Evolutionary conservation across 768 basidiomycete genomes (phyloP).

Genomic region (Podaxis mareebaensis): DNA sequence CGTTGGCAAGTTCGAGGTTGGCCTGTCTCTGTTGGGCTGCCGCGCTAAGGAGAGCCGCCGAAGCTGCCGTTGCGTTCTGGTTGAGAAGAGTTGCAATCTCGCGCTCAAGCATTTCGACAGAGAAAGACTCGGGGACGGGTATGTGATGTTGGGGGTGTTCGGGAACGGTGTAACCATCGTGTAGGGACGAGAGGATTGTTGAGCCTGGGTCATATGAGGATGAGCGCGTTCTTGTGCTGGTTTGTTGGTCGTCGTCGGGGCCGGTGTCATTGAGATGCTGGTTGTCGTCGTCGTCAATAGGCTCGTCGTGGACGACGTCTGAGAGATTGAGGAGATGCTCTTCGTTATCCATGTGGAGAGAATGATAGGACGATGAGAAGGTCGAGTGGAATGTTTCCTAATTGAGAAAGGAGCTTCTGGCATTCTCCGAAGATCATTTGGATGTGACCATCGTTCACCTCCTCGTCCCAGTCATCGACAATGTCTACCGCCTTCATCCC

Average conservation of each 20-base stretch:
- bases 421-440: slow-evolving; percentile 5
- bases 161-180: slow-evolving; percentile 36
- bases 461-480: slow-evolving; percentile 16
- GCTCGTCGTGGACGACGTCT: slow-evolving; percentile 83
- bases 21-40: slow-evolving; percentile 70
- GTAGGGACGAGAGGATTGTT: slow-evolving; percentile 39
- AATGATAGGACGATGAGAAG: slow-evolving; percentile 14
- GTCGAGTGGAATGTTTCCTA: slow-evolving; percentile 15
- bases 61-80: slow-evolving; percentile 72
- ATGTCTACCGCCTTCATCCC: slow-evolving; percentile 37
- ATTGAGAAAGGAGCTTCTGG: slow-evolving; percentile 13
- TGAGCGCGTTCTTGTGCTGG: slow-evolving; percentile 26
- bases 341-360: slow-evolving; percentile 48
- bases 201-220: slow-evolving; percentile 32
- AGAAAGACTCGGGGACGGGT: slow-evolving; percentile 48
- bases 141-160: slow-evolving; percentile 37
- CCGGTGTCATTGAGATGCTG: slow-evolving; percentile 29
- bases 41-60: slow-evolving; percentile 61
- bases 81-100: slow-evolving; percentile 75
- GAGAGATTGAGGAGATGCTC: slow-evolving; percentile 74
- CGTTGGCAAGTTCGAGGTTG: slow-evolving; percentile 35
- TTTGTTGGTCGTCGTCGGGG: slow-evolving; percentile 28
- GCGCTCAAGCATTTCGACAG: slow-evolving; percentile 74
- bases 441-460: neutral
- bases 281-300: slow-evolving; percentile 59